Percentiles rank a stretch among this genome's conserved stretches.
Evolutionary conservation across 495 filamentous ascomycete genomes (phyloP).

Genomic region (Penicillium herquei): DNA sequence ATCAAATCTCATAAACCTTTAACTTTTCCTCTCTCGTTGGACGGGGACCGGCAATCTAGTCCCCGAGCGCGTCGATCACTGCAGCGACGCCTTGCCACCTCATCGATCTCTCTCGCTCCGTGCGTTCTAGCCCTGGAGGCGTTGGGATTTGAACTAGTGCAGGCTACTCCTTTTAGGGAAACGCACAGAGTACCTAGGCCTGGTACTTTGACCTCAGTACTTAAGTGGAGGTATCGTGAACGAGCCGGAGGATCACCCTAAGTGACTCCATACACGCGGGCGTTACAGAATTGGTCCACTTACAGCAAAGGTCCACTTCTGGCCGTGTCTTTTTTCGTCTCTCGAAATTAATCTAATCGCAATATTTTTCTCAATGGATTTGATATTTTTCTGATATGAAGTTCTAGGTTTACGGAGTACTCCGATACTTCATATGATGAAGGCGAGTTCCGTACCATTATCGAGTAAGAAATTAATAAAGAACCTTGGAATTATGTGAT

Average conservation of each 20-base stretch:
- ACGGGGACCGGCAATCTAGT: constrained; percentile 16
- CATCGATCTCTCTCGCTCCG: constrained; percentile 5
- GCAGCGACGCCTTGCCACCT: constrained; percentile 26
- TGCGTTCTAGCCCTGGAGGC: constrained; percentile 20
- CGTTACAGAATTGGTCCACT: not conserved
- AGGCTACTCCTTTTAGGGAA: not conserved
- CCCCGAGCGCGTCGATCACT: constrained; percentile 26
- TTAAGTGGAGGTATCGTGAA: not conserved
- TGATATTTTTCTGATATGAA: too few relatives aligned
- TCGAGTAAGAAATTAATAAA: too few relatives aligned
- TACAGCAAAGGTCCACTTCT: too few relatives aligned
- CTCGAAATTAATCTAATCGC: not conserved
- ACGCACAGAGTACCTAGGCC: not conserved
- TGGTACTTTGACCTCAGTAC: too few relatives aligned
- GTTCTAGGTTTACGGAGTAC: too few relatives aligned
- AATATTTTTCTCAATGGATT: not conserved
- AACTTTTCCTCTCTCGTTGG: constrained; percentile 1
- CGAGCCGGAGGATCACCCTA: constrained; percentile 2
- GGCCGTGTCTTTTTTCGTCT: too few relatives aligned
- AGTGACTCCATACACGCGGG: not conserved
- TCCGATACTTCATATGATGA: too few relatives aligned
- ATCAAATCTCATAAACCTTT: too few relatives aligned
- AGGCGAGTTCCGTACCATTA: too few relatives aligned
- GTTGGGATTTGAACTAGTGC: constrained; percentile 17
- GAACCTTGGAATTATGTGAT: too few relatives aligned